Base-by-base conservation (phyloP, 345 rosid species). In the Eutrema japonicum region DNA sequence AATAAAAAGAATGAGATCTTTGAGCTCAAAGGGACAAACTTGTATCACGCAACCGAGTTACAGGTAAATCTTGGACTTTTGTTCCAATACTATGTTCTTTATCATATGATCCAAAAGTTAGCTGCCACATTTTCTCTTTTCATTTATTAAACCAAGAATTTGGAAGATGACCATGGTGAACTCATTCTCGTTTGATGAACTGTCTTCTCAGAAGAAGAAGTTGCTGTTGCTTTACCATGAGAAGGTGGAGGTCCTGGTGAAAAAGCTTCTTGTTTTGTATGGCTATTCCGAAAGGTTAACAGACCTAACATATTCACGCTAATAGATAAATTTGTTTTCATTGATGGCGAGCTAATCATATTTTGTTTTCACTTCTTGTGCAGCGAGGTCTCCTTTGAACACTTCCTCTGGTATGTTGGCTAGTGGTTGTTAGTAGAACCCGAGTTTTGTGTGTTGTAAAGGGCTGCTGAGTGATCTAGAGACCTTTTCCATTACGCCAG, bases 11-110 rank as follows among this genome's bases (percentile, higher is more conserved):
- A n/a, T 72, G 98, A 93, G 78, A 78, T 91, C 55, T 68, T 74
- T 61, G 91, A 87, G 84, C 86, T 93, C n/a, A 84, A 80, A 65
- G 98, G 97, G 27, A 89, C 98, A 6, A 74, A 92, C 22, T 84
- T 93, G 76, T 77, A 83, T 72, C 89, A 82, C 6, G 98, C 96
- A 5, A 84, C 96, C 53, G 80, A 84, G 62, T 79, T 93, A 83
- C 96, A 87, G 98, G 98, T 86, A 50, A 54, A 74, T 61, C 47
- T 6, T 71, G 6, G 32, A 26, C 52, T 12, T 48, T 48, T 74
- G 0, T 38, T 37, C 46, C 14, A 33, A 0, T 33, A 29, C 4
- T 30, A 4, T 7, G 26, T 48, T 56, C 51, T 18, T 18, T 48
- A 0, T 48, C 52, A 18, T 22, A 12, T 11, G 2, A 29, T n/a